Evolutionary conservation across 2,329 filamentous ascomycete genomes (phyloP), one percentile per base, ranked within the genome.

Genomic region (Phyllachora maydis): DNA sequence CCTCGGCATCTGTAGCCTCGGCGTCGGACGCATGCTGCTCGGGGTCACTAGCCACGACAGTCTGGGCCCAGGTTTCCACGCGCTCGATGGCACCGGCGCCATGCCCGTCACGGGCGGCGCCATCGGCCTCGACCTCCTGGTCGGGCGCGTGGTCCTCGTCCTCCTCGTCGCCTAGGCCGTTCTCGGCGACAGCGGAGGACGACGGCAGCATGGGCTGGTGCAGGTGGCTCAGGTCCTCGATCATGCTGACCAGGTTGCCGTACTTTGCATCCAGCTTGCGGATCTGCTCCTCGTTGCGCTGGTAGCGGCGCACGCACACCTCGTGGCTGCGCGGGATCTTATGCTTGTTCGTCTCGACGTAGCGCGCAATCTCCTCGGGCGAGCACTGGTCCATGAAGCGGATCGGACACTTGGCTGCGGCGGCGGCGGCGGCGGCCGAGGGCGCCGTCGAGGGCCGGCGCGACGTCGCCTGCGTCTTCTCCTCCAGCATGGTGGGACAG

Each of bases 291-390:
- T 85, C 74, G 39, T 83, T 85, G 45, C 68, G 74, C 48, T 91
- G 79, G 42, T 92, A 92, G 27, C 83, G 67, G 39, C 77, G 72
- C 30, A 95, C 70, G 45, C 85, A 95, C 21, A 93, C 66, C 42
- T 90, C 81, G 47, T 95, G 85, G 43, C 82, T 93, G 36, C 85
- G 68, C 7, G 85, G 85, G 25, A 95, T 65, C 45, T 92, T 77
- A 47, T 95, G 83, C 46, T 93, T 93, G 52, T 93, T 83, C 24
- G 72, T 82, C 45, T 93, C 79, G 39, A 95, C 81, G 45, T 92
- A 95, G 39, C 76, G 68, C 9, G 85, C 85, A 30, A 95, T 73
- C 42, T 93, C 83, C 50, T 92, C 79, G 2, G 85, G 79, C 3
- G 81, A 82, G 41, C 92, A 83, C 44, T 91, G 74, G 46, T 93